Percentiles rank a stretch among this genome's conserved stretches.
Conservation (phyloP, 345 rosid species). For the Firmiana major region DNA sequence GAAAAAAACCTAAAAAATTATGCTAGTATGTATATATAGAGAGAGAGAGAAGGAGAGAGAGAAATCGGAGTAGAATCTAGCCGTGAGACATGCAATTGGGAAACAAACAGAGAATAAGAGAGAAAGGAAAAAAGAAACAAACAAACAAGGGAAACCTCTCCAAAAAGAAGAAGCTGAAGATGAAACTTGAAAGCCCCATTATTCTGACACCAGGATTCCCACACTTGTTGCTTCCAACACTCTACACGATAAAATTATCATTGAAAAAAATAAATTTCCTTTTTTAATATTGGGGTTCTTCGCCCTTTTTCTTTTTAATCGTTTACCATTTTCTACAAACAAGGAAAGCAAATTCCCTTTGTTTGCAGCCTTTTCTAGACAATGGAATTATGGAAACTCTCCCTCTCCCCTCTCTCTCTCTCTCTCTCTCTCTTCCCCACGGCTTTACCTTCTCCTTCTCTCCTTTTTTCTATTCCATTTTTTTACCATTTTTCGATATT, state of each 20-base stretch:
- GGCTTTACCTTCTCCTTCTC: background rate
- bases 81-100: slow-evolving; percentile 23
- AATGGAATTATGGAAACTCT: slow-evolving; percentile 23
- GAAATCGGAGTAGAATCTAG: slow-evolving; percentile 24
- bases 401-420: background rate
- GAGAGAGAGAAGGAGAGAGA: background rate
- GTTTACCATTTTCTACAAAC: slow-evolving; percentile 27
- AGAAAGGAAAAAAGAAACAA: background rate
- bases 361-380: slow-evolving; percentile 33
- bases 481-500: background rate
- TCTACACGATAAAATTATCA: slow-evolving; percentile 28
- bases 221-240: slow-evolving; percentile 35
- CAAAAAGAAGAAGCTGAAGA: background rate
- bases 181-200: background rate
- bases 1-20: background rate
- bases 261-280: slow-evolving; percentile 10
- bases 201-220: slow-evolving; percentile 41
- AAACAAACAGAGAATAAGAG: slow-evolving; percentile 12
- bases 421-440: background rate
- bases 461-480: background rate
- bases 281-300: slow-evolving; percentile 12
- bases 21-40: background rate
- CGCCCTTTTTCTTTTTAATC: slow-evolving; percentile 9
- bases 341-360: slow-evolving; percentile 24
- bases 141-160: background rate